Conservation (phyloP, 345 rosid species). For the Pugionium cornutum region DNA sequence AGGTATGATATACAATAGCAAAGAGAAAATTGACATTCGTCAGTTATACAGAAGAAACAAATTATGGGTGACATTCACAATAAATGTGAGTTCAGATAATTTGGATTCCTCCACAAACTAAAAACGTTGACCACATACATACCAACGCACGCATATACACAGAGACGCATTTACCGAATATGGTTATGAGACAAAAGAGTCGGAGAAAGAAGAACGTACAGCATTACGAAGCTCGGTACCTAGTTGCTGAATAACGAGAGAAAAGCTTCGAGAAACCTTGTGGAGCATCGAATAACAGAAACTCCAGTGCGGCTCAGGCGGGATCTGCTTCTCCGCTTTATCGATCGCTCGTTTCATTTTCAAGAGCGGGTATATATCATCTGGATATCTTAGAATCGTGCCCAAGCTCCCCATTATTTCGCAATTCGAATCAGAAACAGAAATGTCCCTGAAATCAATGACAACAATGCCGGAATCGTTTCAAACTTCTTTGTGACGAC, state of each 20-base stretch:
- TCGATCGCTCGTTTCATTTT: constrained; percentile 73
- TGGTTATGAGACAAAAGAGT: background rate
- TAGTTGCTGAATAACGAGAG: constrained; percentile 90
- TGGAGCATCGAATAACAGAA: constrained; percentile 91
- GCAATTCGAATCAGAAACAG: constrained; percentile 18
- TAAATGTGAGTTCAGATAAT: constrained; percentile 12
- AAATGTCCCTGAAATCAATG: constrained; percentile 8
- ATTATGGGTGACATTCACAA: background rate
- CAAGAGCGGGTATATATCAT: constrained; percentile 84
- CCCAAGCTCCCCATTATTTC: constrained; percentile 68
- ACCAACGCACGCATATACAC: background rate
- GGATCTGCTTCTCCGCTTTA: constrained; percentile 91
- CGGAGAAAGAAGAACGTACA: constrained; percentile 44
- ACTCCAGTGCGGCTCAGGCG: constrained; percentile 83
- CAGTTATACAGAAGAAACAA: constrained; percentile 14
- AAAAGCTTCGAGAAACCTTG: constrained; percentile 90
- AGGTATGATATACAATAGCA: background rate
- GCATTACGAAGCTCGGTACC: constrained; percentile 77
- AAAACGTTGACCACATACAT: constrained; percentile 1
- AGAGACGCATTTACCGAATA: background rate
- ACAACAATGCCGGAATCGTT: constrained; percentile 15
- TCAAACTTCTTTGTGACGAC: background rate
- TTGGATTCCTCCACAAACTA: constrained; percentile 20
- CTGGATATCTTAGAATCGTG: constrained; percentile 72
- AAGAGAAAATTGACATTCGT: background rate